A percentile compares a stretch with the other conserved stretches of the same genome.
Conservation (phyloP, 192 early-diverging fungal species). For the Irineochytrium annulatum region DNA sequence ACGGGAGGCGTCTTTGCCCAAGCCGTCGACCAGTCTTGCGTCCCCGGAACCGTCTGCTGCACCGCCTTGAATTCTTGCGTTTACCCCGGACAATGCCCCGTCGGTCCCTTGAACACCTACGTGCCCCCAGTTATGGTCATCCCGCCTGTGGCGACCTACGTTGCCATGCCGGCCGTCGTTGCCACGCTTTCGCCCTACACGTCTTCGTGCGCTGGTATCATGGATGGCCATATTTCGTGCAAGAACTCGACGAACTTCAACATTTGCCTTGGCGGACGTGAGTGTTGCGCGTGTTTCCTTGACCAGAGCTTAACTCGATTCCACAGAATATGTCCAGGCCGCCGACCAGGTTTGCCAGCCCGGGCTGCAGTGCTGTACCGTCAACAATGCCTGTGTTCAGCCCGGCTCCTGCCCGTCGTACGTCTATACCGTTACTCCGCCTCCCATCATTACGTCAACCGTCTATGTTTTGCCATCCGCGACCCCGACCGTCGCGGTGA, state of each 20-base stretch:
- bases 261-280: constrained; percentile 7
- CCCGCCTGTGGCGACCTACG: not conserved
- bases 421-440: no score
- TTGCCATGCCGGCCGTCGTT: not conserved
- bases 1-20: constrained; percentile 2
- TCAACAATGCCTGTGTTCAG: not conserved
- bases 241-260: not conserved
- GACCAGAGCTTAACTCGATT: no score
- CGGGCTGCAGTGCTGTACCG: not conserved
- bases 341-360: not conserved
- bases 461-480: no score
- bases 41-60: constrained; percentile 1
- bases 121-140: no score
- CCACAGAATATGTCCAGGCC: not conserved
- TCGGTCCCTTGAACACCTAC: no score
- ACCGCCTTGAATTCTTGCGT: not conserved
- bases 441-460: no score
- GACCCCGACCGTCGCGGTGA: no score
- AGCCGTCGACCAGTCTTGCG: constrained; percentile 1
- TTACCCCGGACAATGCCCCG: not conserved
- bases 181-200: not conserved
- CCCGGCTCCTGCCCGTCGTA: constrained; percentile 2
- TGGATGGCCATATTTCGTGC: constrained; percentile 16
- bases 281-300: no score
- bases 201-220: constrained; percentile 9